Evolutionary conservation across 768 basidiomycete species (phyloP).

Genomic region (Russula virescens): DNA sequence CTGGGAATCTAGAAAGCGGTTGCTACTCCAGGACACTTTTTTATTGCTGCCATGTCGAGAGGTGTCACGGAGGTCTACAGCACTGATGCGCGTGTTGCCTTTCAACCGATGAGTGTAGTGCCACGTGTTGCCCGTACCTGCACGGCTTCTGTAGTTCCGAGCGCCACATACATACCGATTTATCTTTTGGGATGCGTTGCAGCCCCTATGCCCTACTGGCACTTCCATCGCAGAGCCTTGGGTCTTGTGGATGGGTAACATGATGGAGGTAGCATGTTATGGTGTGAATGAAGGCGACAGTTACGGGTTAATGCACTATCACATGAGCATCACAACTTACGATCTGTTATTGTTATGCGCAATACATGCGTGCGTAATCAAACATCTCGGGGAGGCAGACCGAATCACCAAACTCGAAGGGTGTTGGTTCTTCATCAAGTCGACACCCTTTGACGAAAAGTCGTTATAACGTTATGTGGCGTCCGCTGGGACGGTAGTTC

Average conservation of each 20-base stretch:
- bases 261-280: constrained; percentile 5
- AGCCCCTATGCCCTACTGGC: constrained; percentile 18
- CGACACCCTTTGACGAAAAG: background rate
- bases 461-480: constrained; percentile 1
- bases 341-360: background rate
- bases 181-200: background rate
- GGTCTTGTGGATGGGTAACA: background rate
- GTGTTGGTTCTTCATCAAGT: background rate
- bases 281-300: constrained; percentile 1
- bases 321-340: background rate
- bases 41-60: background rate
- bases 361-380: background rate
- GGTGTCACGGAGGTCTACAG: constrained; percentile 4
- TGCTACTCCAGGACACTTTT: background rate
- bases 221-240: background rate
- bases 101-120: background rate
- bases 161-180: constrained; percentile 13
- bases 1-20: background rate
- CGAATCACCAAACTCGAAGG: background rate
- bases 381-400: background rate
- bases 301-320: background rate
- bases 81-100: constrained; percentile 14
- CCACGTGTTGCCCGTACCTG: constrained; percentile 5
- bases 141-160: constrained; percentile 9
- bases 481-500: background rate